Evolutionary conservation across 2,329 filamentous ascomycete species (phyloP).

Genomic region (Ambrosiella xylebori): DNA sequence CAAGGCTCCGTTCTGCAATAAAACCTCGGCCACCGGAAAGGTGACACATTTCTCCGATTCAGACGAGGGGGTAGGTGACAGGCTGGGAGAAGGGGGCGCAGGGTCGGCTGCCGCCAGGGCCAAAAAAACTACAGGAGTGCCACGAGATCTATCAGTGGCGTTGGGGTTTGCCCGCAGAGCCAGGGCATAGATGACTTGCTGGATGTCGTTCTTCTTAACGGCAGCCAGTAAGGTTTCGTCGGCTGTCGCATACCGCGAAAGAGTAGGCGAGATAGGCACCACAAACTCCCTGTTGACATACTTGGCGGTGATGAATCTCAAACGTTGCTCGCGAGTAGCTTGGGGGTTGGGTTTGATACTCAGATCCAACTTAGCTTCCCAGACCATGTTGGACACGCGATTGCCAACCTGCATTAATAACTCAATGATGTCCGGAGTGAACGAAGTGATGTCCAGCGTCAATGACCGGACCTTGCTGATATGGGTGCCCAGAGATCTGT

Average conservation of each 20-base stretch:
- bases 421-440: conserved; percentile 93
- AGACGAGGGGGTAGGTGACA: conserved; percentile 23
- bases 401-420: conserved; percentile 84
- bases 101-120: conserved; percentile 87
- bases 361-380: conserved; percentile 72
- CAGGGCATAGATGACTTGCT: conserved; percentile 78
- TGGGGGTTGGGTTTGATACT: conserved; percentile 55
- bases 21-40: conserved; percentile 78
- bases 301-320: conserved; percentile 91
- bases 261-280: conserved; percentile 54
- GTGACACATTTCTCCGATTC: conserved; percentile 39
- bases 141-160: conserved; percentile 64
- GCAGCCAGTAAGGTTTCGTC: conserved; percentile 83
- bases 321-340: conserved; percentile 71
- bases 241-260: conserved; percentile 59
- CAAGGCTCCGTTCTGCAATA: conserved; percentile 86
- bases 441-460: conserved; percentile 87
- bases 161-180: conserved; percentile 80
- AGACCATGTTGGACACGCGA: conserved; percentile 87
- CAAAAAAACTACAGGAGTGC: conserved; percentile 77
- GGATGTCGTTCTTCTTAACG: conserved; percentile 92
- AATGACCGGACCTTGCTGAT: conserved; percentile 94
- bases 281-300: conserved; percentile 77
- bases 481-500: conserved; percentile 87
- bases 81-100: conserved; percentile 47